Evolutionary conservation across 139 green algal species (phyloP).

Genomic region (Nannochloris sp.): DNA sequence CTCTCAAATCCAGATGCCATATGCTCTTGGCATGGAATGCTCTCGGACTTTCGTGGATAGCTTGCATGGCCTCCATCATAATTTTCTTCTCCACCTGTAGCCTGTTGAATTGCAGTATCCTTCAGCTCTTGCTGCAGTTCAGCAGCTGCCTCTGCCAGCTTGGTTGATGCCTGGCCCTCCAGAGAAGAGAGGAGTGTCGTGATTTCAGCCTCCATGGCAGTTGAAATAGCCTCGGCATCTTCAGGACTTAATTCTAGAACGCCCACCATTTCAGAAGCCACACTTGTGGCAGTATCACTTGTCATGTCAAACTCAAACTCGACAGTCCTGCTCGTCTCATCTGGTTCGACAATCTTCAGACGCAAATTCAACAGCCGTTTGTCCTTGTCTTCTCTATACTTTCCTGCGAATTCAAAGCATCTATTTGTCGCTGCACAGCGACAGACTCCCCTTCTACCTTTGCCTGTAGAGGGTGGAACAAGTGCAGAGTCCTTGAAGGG

Average conservation of each 20-base stretch:
- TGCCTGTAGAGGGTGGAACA: background rate
- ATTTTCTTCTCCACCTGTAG: background rate
- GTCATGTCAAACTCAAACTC: slow-evolving; percentile 89
- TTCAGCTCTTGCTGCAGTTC: slow-evolving; percentile 15
- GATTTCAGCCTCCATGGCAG: slow-evolving; percentile 39
- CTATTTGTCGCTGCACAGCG: slow-evolving; percentile 19
- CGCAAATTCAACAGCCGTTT: slow-evolving; percentile 55
- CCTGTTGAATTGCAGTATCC: slow-evolving; percentile 19
- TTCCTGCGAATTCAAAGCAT: slow-evolving; percentile 54
- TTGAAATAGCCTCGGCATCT: slow-evolving; percentile 48
- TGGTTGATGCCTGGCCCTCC: slow-evolving; percentile 19
- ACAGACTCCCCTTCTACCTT: slow-evolving; percentile 2
- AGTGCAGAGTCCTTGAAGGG: slow-evolving; percentile 15
- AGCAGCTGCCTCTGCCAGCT: slow-evolving; percentile 2
- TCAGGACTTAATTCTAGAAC: slow-evolving; percentile 68
- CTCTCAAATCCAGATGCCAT: slow-evolving; percentile 6
- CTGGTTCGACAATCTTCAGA: slow-evolving; percentile 57
- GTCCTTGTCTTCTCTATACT: slow-evolving; percentile 34
- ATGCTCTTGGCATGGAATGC: background rate
- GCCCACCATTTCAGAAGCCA: slow-evolving; percentile 91
- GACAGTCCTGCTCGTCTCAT: slow-evolving; percentile 67
- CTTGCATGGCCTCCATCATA: background rate
- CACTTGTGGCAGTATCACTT: slow-evolving; percentile 71
- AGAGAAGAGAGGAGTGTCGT: slow-evolving; percentile 39
- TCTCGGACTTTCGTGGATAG: background rate